phyloP scores from a whole-genome alignment of 139 green algal species.

The Chlorella sp. region DNA sequence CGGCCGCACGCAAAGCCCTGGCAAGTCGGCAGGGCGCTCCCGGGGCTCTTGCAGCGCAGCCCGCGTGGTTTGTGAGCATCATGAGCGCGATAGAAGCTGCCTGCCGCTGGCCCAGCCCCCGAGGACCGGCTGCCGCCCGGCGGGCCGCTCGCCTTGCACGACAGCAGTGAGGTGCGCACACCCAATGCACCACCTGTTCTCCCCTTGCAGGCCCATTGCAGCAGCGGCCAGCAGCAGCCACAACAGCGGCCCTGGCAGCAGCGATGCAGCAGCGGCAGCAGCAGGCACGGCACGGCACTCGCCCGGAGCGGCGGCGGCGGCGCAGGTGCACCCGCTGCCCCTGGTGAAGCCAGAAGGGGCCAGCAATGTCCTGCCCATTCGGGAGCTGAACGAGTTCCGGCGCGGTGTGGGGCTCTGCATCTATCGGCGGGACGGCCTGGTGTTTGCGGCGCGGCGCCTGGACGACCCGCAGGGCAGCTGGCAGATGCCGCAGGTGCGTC shows the following conservation, averaged over 20 bases:
- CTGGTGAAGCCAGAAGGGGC: background rate
- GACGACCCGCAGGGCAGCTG: constrained; percentile 57
- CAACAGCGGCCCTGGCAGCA: background rate
- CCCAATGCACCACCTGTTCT: background rate
- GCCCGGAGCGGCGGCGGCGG: background rate
- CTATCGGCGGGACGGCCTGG: constrained; percentile 52
- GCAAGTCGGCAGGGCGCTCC: too few relatives aligned
- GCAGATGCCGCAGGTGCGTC: constrained; percentile 65
- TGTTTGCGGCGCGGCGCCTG: constrained; percentile 54
- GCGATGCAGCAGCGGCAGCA: background rate
- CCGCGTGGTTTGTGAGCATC: too few relatives aligned
- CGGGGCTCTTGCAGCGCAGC: too few relatives aligned
- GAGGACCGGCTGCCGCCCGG: too few relatives aligned
- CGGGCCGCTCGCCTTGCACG: too few relatives aligned
- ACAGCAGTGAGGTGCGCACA: too few relatives aligned
- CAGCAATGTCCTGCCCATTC: constrained; percentile 17
- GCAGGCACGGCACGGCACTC: background rate
- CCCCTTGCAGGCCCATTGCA: background rate
- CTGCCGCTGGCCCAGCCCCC: too few relatives aligned
- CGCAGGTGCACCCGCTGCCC: background rate
- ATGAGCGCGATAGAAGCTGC: too few relatives aligned
- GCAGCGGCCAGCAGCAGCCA: background rate
- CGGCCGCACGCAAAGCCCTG: too few relatives aligned
- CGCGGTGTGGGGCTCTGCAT: constrained; percentile 63
- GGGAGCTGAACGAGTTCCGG: constrained; percentile 44